Evolutionary conservation across 2,329 filamentous ascomycete genomes (phyloP).

Genomic region (Geosmithia morbida): DNA sequence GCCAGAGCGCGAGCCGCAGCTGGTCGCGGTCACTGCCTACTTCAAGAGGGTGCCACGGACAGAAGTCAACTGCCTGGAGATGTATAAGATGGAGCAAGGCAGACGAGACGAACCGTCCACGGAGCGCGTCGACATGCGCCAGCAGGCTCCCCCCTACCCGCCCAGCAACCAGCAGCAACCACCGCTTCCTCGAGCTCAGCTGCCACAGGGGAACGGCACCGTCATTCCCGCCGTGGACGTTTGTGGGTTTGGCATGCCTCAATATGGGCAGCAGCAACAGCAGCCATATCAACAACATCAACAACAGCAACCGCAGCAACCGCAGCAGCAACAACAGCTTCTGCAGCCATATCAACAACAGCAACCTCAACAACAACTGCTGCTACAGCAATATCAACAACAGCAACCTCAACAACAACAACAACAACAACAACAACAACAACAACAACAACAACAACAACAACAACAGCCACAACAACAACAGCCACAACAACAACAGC

Average conservation of each 20-base stretch:
- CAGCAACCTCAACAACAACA: too few relatives aligned
- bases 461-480: not conserved
- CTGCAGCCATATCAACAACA: too few relatives aligned
- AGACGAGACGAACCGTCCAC: too few relatives aligned
- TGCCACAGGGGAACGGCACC: not conserved
- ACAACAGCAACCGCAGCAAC: too few relatives aligned
- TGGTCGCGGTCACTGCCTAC: slow-evolving; percentile 27
- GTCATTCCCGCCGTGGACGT: not conserved
- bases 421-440: too few relatives aligned
- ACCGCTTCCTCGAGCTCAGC: not conserved
- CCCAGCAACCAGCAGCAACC: not conserved
- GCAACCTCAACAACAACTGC: too few relatives aligned
- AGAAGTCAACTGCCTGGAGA: slow-evolving; percentile 13
- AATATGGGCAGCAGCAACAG: not conserved
- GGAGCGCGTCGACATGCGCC: not conserved
- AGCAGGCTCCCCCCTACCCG: not conserved
- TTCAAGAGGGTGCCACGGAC: slow-evolving; percentile 24
- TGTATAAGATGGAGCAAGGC: slow-evolving; percentile 10
- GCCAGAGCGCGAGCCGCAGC: slow-evolving; percentile 18
- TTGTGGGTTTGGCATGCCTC: not conserved
- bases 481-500: too few relatives aligned
- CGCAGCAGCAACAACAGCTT: too few relatives aligned
- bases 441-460: too few relatives aligned
- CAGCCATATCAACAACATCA: too few relatives aligned
- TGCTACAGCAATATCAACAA: not conserved